Percentiles rank a stretch among this genome's conserved stretches.
These are phyloP conservation scores for Suillus placidus DNA, from an alignment of 768 basidiomycete genomes.

Conservation along the genomic window DNA sequence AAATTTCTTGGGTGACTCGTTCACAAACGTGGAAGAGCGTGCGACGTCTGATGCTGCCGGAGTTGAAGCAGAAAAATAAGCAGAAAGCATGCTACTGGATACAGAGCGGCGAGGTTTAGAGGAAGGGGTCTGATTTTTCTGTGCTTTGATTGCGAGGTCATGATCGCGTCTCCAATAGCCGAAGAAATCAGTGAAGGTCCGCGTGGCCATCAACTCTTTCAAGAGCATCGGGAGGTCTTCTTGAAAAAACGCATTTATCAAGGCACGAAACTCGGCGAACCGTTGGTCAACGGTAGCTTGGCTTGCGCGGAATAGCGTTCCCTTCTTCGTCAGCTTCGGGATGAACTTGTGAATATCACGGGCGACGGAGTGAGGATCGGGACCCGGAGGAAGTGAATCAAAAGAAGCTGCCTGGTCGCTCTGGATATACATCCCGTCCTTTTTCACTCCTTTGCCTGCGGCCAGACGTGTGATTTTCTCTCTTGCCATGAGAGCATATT, in stretches of 20 bases:
- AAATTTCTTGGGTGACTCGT: conserved; percentile 10
- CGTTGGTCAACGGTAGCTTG: conserved; percentile 68
- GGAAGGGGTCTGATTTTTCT: conserved; percentile 21
- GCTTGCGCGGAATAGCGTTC: conserved; percentile 70
- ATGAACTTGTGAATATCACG: conserved; percentile 66
- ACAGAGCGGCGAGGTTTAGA: conserved; percentile 44
- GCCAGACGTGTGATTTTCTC: conserved; percentile 68
- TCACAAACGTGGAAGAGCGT: conserved; percentile 17
- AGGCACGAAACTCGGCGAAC: conserved; percentile 56
- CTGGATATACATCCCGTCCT: conserved; percentile 66
- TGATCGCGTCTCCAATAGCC: conserved; percentile 75
- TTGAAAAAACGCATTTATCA: conserved; percentile 61
- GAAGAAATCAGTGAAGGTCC: conserved; percentile 73
- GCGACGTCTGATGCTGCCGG: conserved; percentile 14
- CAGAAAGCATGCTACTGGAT: conserved; percentile 57
- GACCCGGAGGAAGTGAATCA: conserved; percentile 83
- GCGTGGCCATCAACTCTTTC: conserved; percentile 61
- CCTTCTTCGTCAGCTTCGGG: conserved; percentile 71
- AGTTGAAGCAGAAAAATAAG: conserved; percentile 53
- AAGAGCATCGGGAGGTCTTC: conserved; percentile 68
- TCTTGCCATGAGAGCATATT: conserved; percentile 64
- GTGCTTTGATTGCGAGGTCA: conserved; percentile 55
- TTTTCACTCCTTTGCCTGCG: conserved; percentile 77
- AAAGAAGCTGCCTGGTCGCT: conserved; percentile 79
- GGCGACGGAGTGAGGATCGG: conserved; percentile 75